Conservation (phyloP, 177 flowering plant species). For the Tripterygium wilfordii region DNA sequence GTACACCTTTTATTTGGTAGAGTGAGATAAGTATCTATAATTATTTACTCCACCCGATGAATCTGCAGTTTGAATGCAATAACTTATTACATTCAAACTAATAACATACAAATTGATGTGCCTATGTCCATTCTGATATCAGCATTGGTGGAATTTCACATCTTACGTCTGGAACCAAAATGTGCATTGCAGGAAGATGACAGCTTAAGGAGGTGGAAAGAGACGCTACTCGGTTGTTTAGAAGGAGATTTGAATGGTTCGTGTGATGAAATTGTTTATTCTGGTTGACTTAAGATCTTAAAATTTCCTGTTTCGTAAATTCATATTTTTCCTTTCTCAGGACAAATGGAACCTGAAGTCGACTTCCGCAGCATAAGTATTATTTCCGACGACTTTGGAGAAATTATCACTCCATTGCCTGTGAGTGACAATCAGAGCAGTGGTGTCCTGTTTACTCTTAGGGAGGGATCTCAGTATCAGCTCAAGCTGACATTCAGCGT, state of each 20-base stretch:
- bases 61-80: too few relatives aligned
- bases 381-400: constrained; percentile 44
- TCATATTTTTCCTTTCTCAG: constrained; percentile 21
- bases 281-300: too few relatives aligned
- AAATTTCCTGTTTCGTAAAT: too few relatives aligned
- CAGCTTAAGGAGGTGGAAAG: constrained; percentile 75
- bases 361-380: constrained; percentile 60
- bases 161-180: not conserved
- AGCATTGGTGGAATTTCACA: not conserved
- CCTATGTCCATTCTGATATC: too few relatives aligned
- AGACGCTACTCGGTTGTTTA: constrained; percentile 56
- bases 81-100: too few relatives aligned
- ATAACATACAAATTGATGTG: too few relatives aligned
- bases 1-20: too few relatives aligned
- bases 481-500: constrained; percentile 62
- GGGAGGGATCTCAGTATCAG: constrained; percentile 60
- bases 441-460: constrained; percentile 41
- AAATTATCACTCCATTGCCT: constrained; percentile 46
- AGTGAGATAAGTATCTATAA: too few relatives aligned
- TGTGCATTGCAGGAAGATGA: constrained; percentile 56
- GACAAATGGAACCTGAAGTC: constrained; percentile 73
- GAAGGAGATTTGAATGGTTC: constrained; percentile 46
- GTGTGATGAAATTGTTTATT: too few relatives aligned
- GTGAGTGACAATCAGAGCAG: constrained; percentile 26
- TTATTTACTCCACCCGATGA: too few relatives aligned